Conservation (phyloP, 306 rosid genomes). For the Chamaecrista fasciculata region DNA sequence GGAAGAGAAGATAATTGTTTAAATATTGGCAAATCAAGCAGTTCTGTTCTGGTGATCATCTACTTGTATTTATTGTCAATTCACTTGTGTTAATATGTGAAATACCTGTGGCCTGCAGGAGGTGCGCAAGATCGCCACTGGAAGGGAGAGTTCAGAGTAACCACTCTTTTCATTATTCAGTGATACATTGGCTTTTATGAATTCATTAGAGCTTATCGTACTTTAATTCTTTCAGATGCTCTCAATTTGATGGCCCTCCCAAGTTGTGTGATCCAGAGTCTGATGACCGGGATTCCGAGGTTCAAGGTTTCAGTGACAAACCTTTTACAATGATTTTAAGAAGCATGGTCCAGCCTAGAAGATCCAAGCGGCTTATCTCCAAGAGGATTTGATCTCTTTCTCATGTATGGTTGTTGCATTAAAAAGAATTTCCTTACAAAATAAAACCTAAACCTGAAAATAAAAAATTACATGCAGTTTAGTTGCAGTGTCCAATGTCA, state of each 20-base stretch:
- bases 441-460: background rate
- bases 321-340: slow-evolving; percentile 48
- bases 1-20: slow-evolving; percentile 1
- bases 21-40: slow-evolving; percentile 6
- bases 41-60: slow-evolving; percentile 10
- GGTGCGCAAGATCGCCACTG: slow-evolving; percentile 40
- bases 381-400: slow-evolving; percentile 39
- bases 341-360: slow-evolving; percentile 53
- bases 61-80: slow-evolving; percentile 20
- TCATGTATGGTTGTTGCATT: background rate
- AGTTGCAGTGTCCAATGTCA: background rate
- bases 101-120: slow-evolving; percentile 45
- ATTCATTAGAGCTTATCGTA: slow-evolving; percentile 24
- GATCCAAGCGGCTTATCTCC: slow-evolving; percentile 53
- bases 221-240: slow-evolving; percentile 53
- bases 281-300: slow-evolving; percentile 32
- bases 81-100: slow-evolving; percentile 18
- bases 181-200: slow-evolving; percentile 14
- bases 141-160: slow-evolving; percentile 64
- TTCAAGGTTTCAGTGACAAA: slow-evolving; percentile 32
- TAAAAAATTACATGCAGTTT: background rate
- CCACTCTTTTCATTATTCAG: slow-evolving; percentile 18
- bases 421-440: background rate
- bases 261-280: slow-evolving; percentile 39
- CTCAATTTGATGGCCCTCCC: slow-evolving; percentile 43